Percentiles rank a stretch among this genome's conserved stretches.
These are phyloP conservation scores for Diaporthe sp. DNA, from an alignment of 2,329 filamentous ascomycete genomes.

Conservation along the genomic window DNA sequence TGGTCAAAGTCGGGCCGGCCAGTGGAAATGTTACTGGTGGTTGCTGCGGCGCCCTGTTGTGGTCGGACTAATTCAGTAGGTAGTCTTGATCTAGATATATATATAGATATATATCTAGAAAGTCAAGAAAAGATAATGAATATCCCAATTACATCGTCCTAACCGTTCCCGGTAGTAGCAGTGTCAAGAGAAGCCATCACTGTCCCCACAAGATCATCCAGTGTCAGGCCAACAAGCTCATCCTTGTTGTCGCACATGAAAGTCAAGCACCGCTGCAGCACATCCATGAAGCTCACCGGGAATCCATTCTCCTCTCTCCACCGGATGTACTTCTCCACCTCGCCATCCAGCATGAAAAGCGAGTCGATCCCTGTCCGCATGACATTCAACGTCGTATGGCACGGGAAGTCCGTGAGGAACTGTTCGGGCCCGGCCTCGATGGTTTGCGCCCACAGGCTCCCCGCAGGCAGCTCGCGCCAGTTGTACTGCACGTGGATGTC, in stretches of 20 bases:
- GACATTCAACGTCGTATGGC: background rate
- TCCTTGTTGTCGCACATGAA: constrained; percentile 30
- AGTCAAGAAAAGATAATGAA: background rate
- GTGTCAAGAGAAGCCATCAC: background rate
- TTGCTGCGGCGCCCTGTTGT: background rate
- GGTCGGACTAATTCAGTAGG: background rate
- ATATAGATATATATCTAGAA: background rate
- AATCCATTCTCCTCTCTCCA: constrained; percentile 13
- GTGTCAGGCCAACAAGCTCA: background rate
- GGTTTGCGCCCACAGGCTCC: constrained; percentile 9
- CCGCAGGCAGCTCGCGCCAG: constrained; percentile 18
- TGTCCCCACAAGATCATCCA: constrained; percentile 5
- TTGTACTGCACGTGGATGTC: constrained; percentile 1
- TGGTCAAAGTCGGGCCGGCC: background rate
- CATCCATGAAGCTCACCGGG: constrained; percentile 8
- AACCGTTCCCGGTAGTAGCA: background rate
- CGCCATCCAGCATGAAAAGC: background rate
- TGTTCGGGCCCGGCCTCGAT: constrained; percentile 17
- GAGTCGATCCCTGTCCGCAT: constrained; percentile 14
- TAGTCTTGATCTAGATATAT: too few relatives aligned
- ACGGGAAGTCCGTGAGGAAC: background rate
- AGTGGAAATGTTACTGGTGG: background rate
- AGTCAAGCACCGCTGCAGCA: constrained; percentile 12
- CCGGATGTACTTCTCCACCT: background rate
- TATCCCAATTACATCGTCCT: background rate